Conservation (phyloP, 306 rosid genomes). For the Canavalia gladiata region DNA sequence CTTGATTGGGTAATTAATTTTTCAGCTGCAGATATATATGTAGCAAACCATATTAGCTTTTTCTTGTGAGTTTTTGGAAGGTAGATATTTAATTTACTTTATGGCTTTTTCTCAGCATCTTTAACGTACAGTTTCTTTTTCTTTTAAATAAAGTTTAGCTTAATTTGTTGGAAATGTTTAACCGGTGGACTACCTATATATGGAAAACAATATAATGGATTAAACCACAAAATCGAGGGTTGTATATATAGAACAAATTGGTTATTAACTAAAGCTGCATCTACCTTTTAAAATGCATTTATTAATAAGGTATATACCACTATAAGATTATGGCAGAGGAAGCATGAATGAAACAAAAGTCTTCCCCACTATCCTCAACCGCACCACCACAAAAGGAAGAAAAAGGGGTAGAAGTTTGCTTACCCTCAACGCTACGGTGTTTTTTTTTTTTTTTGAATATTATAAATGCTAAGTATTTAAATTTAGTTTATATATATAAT, state of each 20-base stretch:
- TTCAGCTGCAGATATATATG: constrained; percentile 39
- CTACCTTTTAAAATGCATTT: constrained; percentile 1
- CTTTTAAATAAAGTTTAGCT: constrained; percentile 37
- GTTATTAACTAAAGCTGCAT: constrained; percentile 18
- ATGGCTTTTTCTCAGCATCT: constrained; percentile 43
- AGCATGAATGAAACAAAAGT: constrained; percentile 34
- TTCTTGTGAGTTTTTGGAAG: constrained; percentile 34
- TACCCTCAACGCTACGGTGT: constrained; percentile 46
- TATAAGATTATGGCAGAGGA: background rate
- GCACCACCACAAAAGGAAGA: background rate
- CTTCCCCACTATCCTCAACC: constrained; percentile 30
- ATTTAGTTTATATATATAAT: background rate
- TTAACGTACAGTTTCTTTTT: constrained; percentile 47
- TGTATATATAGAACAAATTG: background rate
- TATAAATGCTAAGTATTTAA: background rate
- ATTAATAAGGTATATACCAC: constrained; percentile 27
- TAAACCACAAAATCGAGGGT: background rate
- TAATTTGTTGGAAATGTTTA: constrained; percentile 32
- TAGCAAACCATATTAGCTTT: constrained; percentile 3
- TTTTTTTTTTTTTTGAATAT: background rate
- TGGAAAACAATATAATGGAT: constrained; percentile 15
- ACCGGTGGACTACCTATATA: background rate
- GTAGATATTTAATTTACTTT: constrained; percentile 40
- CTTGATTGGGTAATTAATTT: constrained; percentile 42
- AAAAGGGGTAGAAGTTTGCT: constrained; percentile 25